Evolutionary conservation across 1,284 basidiomycete species (phyloP), one percentile per base, ranked within the genome.

Genomic region (Irpex sp.): DNA sequence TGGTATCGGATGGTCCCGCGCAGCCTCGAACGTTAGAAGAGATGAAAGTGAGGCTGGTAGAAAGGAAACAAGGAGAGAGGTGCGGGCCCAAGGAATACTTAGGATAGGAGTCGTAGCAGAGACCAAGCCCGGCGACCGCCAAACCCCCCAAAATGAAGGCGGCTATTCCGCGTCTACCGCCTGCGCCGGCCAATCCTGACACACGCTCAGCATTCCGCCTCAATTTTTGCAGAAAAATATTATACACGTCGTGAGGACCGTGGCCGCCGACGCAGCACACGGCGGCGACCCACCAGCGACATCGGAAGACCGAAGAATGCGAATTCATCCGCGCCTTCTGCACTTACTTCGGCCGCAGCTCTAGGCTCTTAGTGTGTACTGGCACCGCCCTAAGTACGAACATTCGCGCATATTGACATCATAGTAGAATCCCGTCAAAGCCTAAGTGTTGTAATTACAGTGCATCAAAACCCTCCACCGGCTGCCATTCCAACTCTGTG

Each of bases 401-500:
- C 50, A 17, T 17, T 17, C 50, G 9, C 11, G 39, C 39, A 43
- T 43, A 15, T 39, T 39, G 37, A 39, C 37, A 39, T 39, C n/a
- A n/a, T 36, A 31, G 9, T n/a, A 57, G 17, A 8, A 26, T 4
- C 54, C 19, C 37, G 9, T 9, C 1, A 39, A 15, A 39, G 37
- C 17, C 46, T 54, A 11, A 26, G 17, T 19, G 9, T 3, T 13
- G 19, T 31, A 36, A 21, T 66, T 64, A 69, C 37, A 69, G 37
- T n/a, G 68, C 61, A 47, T 77, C 76, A 65, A 81, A 79, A n/a
- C 74, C 78, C 65, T 80, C 83, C 65, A 83, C 70, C 26, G 81
- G 79, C 70, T 84, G 77, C 84, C 83, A 86, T 58, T 81, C 84
- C 61, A 54, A 15, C 47, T 79, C 77, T 63, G 73, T 75, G 50